These are phyloP conservation scores for Monsonia emarginata DNA, from an alignment of 441 rosid species.

Conservation along the genomic window DNA sequence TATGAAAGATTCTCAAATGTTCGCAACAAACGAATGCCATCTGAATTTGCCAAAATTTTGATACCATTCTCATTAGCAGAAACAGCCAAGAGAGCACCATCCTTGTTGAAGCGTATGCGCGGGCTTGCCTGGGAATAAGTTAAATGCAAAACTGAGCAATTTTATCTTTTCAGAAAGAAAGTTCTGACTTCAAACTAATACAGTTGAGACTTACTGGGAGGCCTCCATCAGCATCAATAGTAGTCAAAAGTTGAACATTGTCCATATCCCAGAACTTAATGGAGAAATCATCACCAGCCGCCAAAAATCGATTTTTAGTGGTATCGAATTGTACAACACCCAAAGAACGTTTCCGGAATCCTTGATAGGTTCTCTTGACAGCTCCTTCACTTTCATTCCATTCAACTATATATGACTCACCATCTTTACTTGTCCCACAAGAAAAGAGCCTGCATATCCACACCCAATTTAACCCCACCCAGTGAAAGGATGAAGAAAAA, in stretches of 20 bases:
- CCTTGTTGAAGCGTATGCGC: constrained; percentile 63
- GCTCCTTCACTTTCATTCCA: constrained; percentile 86
- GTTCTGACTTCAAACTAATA: not conserved
- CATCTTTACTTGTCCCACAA: constrained; percentile 68
- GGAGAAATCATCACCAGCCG: constrained; percentile 59
- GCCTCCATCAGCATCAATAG: constrained; percentile 59
- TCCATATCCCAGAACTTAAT: constrained; percentile 76
- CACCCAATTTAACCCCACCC: too few species aligned
- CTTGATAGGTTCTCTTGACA: constrained; percentile 45
- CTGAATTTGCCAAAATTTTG: constrained; percentile 60
- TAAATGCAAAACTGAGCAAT: constrained; percentile 15
- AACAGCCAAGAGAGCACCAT: constrained; percentile 64
- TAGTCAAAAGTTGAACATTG: constrained; percentile 34
- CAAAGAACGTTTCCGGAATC: constrained; percentile 52
- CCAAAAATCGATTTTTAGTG: constrained; percentile 59
- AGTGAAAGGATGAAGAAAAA: not conserved
- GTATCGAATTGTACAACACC: constrained; percentile 68
- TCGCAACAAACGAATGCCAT: constrained; percentile 54
- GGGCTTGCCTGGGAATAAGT: constrained; percentile 50
- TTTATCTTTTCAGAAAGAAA: not conserved
- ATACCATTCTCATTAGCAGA: constrained; percentile 66
- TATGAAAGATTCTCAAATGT: constrained; percentile 50
- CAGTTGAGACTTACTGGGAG: constrained; percentile 35
- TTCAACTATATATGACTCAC: constrained; percentile 64
- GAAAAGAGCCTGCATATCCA: constrained; percentile 46